Base-by-base conservation (phyloP, 129 eudicot species). In the Escallonia rubra region DNA sequence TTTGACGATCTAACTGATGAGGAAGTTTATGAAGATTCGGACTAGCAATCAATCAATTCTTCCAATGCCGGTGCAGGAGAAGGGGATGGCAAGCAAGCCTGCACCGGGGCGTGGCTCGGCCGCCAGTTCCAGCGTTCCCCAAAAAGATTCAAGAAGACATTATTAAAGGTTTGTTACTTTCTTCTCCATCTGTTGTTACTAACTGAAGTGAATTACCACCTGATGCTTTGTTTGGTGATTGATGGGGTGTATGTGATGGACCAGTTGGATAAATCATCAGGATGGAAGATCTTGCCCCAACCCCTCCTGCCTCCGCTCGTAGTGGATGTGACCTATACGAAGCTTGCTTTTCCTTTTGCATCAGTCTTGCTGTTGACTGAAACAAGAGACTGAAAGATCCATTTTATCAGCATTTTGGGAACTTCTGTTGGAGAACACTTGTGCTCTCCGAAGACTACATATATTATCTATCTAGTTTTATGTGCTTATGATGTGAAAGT, bases 1-100 rank as follows among this genome's bases (percentile, higher is more conserved):
- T 74, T 74, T 68, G 79, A 79, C 43, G 83, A 79, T n/a, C 43
- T 64, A 12, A 73, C 83, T 38, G 83, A 79, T 55, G 78, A 78
- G 45, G 79, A 74, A 73, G 48, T 57, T 68, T 68, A 42, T 64
- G 71, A 79, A 62, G 82, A 72, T 52, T 63, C 79, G 16, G 83
- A 79, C 11, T 79, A 79, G 79, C 83, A 79, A 63, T 74, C 67
- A 69, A 65, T 46, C 59, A 51, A 57, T 62, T 59, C 40, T 23
- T 72, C 64, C 48, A 34, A 39, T 73, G 73, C 62, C 43, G 13
- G 75, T 72, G 78, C 82, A 58, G 63, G 64, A 23, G 60, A 63
- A 23, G 74, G 78, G 71, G 61, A n/a, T n/a, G n/a, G n/a, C n/a
- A 16, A 38, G 44, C 14, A 50, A 10, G 46, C 64, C 79, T 55